Evolutionary conservation across 768 basidiomycete species (phyloP).

Genomic region (Butyriboletus loyo): DNA sequence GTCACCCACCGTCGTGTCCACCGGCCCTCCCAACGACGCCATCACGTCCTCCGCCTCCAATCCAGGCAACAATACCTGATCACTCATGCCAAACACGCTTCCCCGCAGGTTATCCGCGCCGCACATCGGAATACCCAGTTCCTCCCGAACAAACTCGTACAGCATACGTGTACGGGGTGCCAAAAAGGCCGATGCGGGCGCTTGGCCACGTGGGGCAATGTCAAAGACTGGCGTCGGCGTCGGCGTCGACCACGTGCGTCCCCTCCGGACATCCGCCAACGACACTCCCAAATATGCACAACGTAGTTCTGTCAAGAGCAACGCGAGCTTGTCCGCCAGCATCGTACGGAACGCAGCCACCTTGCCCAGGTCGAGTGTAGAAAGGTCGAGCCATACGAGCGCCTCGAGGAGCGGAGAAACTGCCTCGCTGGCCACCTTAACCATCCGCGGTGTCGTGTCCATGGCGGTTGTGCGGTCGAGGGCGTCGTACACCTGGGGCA

Average conservation of each 20-base stretch:
- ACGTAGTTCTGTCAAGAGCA: slow-evolving; percentile 26
- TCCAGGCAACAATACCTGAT: slow-evolving; percentile 25
- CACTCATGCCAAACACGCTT: slow-evolving; percentile 54
- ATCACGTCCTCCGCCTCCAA: slow-evolving; percentile 46
- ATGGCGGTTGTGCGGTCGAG: slow-evolving; percentile 69
- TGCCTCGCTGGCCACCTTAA: slow-evolving; percentile 60
- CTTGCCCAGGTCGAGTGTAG: slow-evolving; percentile 18
- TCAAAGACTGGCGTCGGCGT: slow-evolving; percentile 32
- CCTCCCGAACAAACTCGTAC: slow-evolving; percentile 74
- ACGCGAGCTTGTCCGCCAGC: slow-evolving; percentile 13
- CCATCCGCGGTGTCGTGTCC: slow-evolving; percentile 70
- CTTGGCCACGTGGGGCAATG: slow-evolving; percentile 49
- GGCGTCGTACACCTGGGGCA: slow-evolving; percentile 41
- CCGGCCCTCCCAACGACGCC: slow-evolving; percentile 11
- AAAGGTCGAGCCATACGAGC: slow-evolving; percentile 11
- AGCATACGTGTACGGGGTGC: slow-evolving; percentile 52
- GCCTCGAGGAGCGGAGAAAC: slow-evolving; percentile 60
- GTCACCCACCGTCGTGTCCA: slow-evolving; percentile 62
- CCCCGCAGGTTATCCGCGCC: slow-evolving; percentile 67
- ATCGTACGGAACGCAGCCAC: slow-evolving; percentile 23
- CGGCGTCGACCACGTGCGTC: slow-evolving; percentile 5
- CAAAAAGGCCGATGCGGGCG: slow-evolving; percentile 67
- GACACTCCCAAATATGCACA: slow-evolving; percentile 30
- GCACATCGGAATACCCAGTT: slow-evolving; percentile 77
- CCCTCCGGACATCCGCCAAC: slow-evolving; percentile 18